Percentiles rank a stretch among this genome's conserved stretches.
Conservation (phyloP, 179 eudicot species). For the Camellia oleifera region DNA sequence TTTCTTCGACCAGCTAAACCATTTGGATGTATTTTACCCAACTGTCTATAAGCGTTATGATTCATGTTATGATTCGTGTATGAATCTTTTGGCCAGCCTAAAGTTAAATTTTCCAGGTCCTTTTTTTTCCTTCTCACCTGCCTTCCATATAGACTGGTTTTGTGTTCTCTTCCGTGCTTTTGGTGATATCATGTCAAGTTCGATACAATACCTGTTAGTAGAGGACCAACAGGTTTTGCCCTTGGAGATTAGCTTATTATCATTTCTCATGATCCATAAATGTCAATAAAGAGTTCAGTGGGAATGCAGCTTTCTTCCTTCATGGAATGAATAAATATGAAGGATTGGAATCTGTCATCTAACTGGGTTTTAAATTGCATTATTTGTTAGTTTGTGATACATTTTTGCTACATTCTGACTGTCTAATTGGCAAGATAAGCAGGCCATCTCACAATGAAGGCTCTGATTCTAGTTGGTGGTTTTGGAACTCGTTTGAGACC, state of each 20-base stretch:
- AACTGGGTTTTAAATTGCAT: not conserved
- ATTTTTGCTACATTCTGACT: conserved; percentile 5
- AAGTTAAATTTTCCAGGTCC: not conserved
- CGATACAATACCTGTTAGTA: conserved; percentile 1
- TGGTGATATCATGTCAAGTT: conserved; percentile 18
- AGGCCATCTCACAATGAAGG: conserved; percentile 65
- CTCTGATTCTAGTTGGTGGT: conserved; percentile 95
- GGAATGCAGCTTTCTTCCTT: not conserved
- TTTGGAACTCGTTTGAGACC: conserved; percentile 95
- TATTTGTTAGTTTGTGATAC: not conserved
- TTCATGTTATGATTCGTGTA: conserved; percentile 8
- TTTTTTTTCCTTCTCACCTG: not conserved
- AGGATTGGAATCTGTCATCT: not conserved
- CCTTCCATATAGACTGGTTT: not conserved
- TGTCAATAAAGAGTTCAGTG: conserved; percentile 13
- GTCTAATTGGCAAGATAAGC: conserved; percentile 7
- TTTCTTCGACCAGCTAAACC: conserved; percentile 13
- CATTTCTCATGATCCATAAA: conserved; percentile 10
- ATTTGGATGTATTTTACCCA: conserved; percentile 4
- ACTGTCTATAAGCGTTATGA: not conserved
- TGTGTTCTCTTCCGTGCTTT: conserved; percentile 14
- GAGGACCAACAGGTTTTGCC: conserved; percentile 2
- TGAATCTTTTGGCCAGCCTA: not conserved
- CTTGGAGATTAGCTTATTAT: conserved; percentile 13
- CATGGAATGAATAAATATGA: conserved; percentile 8